These are phyloP conservation scores for Calonectria hongkongensis DNA, from an alignment of 2,329 filamentous ascomycete species.

Conservation along the genomic window DNA sequence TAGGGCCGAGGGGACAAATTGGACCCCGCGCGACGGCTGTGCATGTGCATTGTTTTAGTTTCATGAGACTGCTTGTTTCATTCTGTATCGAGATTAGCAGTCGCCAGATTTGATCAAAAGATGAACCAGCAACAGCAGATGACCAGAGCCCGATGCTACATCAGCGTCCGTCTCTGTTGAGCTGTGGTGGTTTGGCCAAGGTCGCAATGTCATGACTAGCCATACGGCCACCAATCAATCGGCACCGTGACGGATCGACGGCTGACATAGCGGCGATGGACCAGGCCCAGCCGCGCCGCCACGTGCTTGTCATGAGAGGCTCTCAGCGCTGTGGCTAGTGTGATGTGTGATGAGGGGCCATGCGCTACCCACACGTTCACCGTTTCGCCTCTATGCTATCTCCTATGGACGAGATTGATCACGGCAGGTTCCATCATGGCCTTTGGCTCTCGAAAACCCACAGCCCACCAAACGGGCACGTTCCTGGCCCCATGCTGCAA, in stretches of 20 bases:
- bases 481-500: constrained; percentile 15
- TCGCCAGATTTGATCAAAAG: neutral
- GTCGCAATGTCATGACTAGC: neutral
- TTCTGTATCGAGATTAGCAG: neutral
- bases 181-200: constrained; percentile 12
- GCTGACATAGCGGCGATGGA: neutral
- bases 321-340: neutral
- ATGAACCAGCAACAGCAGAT: neutral
- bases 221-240: constrained; percentile 47
- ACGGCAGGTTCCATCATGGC: neutral
- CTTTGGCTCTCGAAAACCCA: neutral
- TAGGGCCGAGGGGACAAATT: neutral
- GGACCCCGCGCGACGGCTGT: neutral
- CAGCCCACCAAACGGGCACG: constrained; percentile 19
- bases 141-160: neutral
- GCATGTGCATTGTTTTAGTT: constrained; percentile 6
- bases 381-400: neutral
- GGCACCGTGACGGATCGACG: constrained; percentile 44
- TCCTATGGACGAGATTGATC: neutral
- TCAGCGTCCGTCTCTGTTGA: neutral
- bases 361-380: neutral
- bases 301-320: constrained; percentile 49
- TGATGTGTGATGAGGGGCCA: neutral
- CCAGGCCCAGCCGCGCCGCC: constrained; percentile 35
- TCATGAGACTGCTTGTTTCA: constrained; percentile 13